phyloP scores from a whole-genome alignment of 2,329 filamentous ascomycete species.

The Fragosphaeria purpurea region DNA sequence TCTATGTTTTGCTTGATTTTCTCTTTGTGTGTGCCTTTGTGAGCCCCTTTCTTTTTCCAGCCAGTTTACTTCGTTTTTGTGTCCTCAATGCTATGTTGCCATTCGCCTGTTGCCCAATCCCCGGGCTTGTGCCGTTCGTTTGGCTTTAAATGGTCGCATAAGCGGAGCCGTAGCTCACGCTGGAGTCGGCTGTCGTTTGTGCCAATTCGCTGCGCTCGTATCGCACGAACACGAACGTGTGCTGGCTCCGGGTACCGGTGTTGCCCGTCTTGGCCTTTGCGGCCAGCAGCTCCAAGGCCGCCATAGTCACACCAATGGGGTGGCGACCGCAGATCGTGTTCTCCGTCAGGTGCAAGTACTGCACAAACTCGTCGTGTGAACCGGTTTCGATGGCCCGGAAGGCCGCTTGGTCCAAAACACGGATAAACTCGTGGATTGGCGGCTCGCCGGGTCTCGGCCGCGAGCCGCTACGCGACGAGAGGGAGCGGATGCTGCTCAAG shows the following conservation, averaged over 20 bases:
- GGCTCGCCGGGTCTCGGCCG: conserved; percentile 28
- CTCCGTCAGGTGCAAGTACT: conserved; percentile 58
- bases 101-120: too few relatives aligned
- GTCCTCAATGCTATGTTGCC: too few relatives aligned
- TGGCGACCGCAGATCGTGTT: conserved; percentile 95
- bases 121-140: not conserved
- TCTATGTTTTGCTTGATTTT: too few relatives aligned
- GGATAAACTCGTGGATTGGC: conserved; percentile 77
- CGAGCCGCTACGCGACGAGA: conserved; percentile 16
- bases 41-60: too few relatives aligned
- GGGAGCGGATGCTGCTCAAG: conserved; percentile 30
- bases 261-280: conserved; percentile 17
- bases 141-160: conserved; percentile 61
- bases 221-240: conserved; percentile 63
- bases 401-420: conserved; percentile 64
- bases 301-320: conserved; percentile 89
- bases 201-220: conserved; percentile 82
- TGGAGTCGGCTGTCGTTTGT: conserved; percentile 58
- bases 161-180: conserved; percentile 91
- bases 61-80: too few relatives aligned
- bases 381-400: conserved; percentile 81
- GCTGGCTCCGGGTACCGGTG: not conserved
- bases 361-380: conserved; percentile 57
- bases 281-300: conserved; percentile 61
- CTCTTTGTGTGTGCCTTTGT: too few relatives aligned